A percentile compares a stretch with the other conserved stretches of the same genome.
Evolutionary conservation across 176 grass and related monocot genomes (phyloP).

Genomic region (Chloris gayana): DNA sequence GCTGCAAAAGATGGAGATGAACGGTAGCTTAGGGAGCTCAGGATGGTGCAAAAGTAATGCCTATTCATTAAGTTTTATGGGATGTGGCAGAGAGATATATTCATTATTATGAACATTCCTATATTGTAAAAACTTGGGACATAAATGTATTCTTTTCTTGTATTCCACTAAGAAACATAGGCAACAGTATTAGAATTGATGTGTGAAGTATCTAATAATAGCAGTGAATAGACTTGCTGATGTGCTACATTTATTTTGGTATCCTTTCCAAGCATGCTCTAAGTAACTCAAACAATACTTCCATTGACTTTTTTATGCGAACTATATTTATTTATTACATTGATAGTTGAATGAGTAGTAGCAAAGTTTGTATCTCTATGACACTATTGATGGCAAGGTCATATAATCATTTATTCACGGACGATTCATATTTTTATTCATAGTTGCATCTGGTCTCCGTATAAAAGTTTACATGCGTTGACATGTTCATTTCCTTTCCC

Average conservation of each 20-base stretch:
- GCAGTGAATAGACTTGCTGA: not conserved
- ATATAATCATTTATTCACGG: not conserved
- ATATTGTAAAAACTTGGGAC: not conserved
- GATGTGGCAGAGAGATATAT: not conserved
- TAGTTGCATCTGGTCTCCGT: not conserved
- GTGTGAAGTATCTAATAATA: not conserved
- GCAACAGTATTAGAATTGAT: not conserved
- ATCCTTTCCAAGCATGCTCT: not conserved
- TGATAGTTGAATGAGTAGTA: not conserved
- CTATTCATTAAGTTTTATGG: not conserved
- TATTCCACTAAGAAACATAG: not conserved
- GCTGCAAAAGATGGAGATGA: slow-evolving; percentile 47
- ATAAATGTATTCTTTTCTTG: not conserved
- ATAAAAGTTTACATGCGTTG: not conserved
- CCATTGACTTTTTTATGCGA: not conserved
- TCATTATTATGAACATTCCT: not conserved
- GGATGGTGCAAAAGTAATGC: not conserved
- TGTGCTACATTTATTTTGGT: not conserved
- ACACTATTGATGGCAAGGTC: not conserved
- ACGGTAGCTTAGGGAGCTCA: not conserved
- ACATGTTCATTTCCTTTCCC: not conserved
- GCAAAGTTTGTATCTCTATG: not conserved
- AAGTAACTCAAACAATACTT: not conserved
- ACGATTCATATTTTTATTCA: not conserved
- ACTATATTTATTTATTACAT: not conserved